A percentile compares a stretch with the other conserved stretches of the same genome.
phyloP scores from a whole-genome alignment of 129 eudicot species.

The Solidago caesia region DNA sequence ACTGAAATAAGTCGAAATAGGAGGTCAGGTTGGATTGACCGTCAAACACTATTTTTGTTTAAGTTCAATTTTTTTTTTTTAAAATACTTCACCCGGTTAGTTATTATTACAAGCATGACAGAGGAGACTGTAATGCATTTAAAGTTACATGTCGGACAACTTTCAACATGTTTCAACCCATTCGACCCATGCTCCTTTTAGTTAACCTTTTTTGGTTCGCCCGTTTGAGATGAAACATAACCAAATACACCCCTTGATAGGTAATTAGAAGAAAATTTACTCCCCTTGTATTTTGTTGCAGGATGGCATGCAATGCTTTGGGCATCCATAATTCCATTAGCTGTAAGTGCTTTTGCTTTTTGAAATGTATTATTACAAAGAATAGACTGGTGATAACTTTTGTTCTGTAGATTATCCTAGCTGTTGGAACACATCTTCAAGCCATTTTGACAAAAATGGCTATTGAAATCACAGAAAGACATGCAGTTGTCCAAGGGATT shows the following conservation, averaged over 20 bases:
- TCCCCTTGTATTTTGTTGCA: constrained; percentile 23
- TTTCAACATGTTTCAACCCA: neutral
- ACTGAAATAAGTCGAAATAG: too few species aligned
- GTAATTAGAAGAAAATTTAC: neutral
- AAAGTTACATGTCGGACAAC: too few species aligned
- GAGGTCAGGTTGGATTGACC: neutral
- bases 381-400: neutral
- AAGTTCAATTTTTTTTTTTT: too few species aligned
- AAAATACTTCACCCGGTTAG: too few species aligned
- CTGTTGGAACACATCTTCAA: constrained; percentile 91
- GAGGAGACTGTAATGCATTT: too few species aligned
- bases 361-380: neutral
- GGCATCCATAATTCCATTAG: constrained; percentile 80
- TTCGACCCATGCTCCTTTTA: neutral
- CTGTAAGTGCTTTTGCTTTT: constrained; percentile 43
- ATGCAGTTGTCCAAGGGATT: constrained; percentile 84
- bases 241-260: neutral
- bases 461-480: constrained; percentile 73
- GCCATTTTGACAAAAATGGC: constrained; percentile 81
- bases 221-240: neutral
- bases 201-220: neutral
- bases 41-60: neutral
- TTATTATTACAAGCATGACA: too few species aligned
- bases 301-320: constrained; percentile 86
- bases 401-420: constrained; percentile 57